These are phyloP conservation scores for Lactarius sp. DNA, from an alignment of 768 basidiomycete genomes.

Conservation along the genomic window DNA sequence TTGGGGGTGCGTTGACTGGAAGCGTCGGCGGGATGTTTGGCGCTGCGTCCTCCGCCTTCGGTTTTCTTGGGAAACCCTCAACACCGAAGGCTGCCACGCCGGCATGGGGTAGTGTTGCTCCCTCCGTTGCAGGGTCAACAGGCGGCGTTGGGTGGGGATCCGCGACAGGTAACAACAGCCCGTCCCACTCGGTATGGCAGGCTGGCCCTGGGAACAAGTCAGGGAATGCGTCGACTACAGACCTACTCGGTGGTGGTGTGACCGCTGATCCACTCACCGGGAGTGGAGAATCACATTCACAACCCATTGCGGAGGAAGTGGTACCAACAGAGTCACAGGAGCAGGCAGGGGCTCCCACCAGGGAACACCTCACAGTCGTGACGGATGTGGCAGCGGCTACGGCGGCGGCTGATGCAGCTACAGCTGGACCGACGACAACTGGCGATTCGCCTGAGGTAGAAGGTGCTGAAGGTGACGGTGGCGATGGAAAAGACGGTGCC, in stretches of 20 bases:
- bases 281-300: background rate
- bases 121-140: conserved; percentile 8
- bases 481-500: background rate
- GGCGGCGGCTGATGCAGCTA: background rate
- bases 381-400: conserved; percentile 1
- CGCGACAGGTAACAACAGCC: conserved; percentile 19
- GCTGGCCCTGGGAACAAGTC: background rate
- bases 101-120: background rate
- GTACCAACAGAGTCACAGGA: background rate
- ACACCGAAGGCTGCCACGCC: conserved; percentile 2
- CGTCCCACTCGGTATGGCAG: background rate
- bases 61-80: conserved; percentile 1
- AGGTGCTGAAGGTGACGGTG: conserved; percentile 4
- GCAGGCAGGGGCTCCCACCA: background rate
- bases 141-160: conserved; percentile 16
- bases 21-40: background rate
- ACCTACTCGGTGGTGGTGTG: conserved; percentile 4
- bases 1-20: background rate
- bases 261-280: background rate
- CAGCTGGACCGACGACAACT: conserved; percentile 1
- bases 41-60: background rate
- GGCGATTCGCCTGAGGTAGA: conserved; percentile 18
- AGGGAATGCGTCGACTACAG: conserved; percentile 4
- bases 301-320: background rate
- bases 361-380: conserved; percentile 5